These are phyloP conservation scores for Takashimella tepidaria DNA, from an alignment of 1,284 basidiomycete species.

Conservation along the genomic window DNA sequence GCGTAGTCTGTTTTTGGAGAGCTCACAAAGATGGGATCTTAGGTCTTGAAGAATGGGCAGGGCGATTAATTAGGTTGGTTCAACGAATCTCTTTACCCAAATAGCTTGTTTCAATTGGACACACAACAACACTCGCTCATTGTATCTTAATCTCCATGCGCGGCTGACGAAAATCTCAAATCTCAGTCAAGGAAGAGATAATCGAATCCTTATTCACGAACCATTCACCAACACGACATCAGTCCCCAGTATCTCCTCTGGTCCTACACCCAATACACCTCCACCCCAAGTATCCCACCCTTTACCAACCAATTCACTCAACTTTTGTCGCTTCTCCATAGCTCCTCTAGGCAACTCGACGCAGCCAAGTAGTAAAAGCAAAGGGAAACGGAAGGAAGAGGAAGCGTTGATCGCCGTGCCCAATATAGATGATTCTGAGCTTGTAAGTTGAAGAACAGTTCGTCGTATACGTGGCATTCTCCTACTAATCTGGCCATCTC, in stretches of 20 bases:
- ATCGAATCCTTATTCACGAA: constrained; percentile 48
- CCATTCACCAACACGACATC: constrained; percentile 53
- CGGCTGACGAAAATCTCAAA: constrained; percentile 11
- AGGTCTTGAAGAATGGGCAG: constrained; percentile 66
- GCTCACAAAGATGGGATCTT: constrained; percentile 71
- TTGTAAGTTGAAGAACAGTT: constrained; percentile 53
- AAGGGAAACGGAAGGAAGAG: constrained; percentile 20
- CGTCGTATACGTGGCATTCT: too few relatives aligned
- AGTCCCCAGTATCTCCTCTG: constrained; percentile 56
- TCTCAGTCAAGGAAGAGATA: constrained; percentile 74
- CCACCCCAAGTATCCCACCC: constrained; percentile 57
- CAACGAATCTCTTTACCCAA: neutral
- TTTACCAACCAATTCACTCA: constrained; percentile 79
- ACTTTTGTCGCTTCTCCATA: constrained; percentile 77
- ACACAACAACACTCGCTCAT: neutral
- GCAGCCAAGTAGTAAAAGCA: constrained; percentile 5
- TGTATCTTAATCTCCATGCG: neutral
- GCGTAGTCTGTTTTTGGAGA: constrained; percentile 66
- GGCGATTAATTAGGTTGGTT: constrained; percentile 64
- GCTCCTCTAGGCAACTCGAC: constrained; percentile 25
- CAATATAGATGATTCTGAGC: constrained; percentile 77
- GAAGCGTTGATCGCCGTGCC: constrained; percentile 68
- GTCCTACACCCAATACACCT: constrained; percentile 26
- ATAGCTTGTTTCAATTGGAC: too few relatives aligned
- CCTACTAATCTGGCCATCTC: too few relatives aligned